Conservation (phyloP, 768 basidiomycete species). For the Lactarius akahatsu region DNA sequence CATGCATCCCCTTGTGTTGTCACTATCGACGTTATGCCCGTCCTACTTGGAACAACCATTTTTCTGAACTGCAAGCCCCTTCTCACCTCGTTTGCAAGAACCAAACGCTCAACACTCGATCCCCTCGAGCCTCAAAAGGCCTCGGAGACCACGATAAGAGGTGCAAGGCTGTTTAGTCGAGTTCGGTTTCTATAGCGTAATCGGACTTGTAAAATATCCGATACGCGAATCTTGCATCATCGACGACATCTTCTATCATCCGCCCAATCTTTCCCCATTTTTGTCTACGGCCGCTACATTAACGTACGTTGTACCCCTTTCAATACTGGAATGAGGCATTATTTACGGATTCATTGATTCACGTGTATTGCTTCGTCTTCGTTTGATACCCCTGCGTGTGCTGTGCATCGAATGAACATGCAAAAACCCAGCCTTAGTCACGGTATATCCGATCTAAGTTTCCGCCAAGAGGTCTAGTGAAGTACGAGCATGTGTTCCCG, state of each 20-base stretch:
- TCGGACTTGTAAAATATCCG: constrained; percentile 14
- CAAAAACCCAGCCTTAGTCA: neutral
- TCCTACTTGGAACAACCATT: neutral
- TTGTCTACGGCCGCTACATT: neutral
- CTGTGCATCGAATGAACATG: constrained; percentile 2
- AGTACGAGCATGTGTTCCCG: neutral
- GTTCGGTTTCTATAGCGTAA: constrained; percentile 4
- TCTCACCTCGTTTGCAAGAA: neutral
- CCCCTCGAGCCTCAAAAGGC: neutral
- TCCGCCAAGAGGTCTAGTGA: neutral
- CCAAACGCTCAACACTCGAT: neutral
- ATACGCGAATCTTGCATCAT: constrained; percentile 17
- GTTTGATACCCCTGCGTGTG: constrained; percentile 1
- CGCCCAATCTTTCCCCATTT: constrained; percentile 11
- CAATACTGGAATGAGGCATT: neutral
- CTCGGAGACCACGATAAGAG: neutral
- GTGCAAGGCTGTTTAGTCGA: constrained; percentile 6
- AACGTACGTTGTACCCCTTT: constrained; percentile 13
- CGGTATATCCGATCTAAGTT: constrained; percentile 1
- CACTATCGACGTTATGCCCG: neutral
- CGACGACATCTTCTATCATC: constrained; percentile 6
- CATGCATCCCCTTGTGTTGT: neutral
- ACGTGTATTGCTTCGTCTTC: constrained; percentile 6
- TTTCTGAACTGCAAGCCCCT: constrained; percentile 2
- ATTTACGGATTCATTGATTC: constrained; percentile 11